Evolutionary conservation across 73 alveolate genomes (phyloP).

Genomic region (Tetrahymena malaccensis): DNA sequence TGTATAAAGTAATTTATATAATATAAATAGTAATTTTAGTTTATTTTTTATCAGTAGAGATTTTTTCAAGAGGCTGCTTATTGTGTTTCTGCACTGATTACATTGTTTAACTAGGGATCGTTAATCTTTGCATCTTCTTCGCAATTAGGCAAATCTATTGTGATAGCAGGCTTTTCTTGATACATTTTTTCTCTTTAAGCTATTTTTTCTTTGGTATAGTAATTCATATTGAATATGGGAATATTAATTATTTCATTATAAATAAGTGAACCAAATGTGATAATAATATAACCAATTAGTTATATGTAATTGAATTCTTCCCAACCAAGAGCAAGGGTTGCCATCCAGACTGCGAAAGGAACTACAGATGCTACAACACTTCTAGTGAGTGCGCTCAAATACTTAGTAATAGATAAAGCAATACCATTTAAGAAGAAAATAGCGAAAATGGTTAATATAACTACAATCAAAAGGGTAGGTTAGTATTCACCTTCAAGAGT

Average conservation of each 20-base stretch:
- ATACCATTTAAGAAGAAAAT: conserved; percentile 65
- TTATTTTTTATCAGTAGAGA: too few species aligned
- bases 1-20: too few species aligned
- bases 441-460: conserved; percentile 33
- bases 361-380: conserved; percentile 70
- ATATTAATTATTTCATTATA: conserved; percentile 62
- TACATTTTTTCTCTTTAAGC: neutral
- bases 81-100: neutral
- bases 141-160: neutral
- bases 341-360: conserved; percentile 75
- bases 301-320: conserved; percentile 73
- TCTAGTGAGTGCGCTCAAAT: conserved; percentile 76
- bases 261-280: conserved; percentile 81
- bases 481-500: conserved; percentile 28
- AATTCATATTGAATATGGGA: neutral
- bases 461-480: conserved; percentile 21
- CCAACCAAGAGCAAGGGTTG: conserved; percentile 60
- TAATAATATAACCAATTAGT: conserved; percentile 74
- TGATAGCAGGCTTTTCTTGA: neutral
- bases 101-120: neutral
- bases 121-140: neutral
- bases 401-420: conserved; percentile 72
- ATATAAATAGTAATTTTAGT: neutral
- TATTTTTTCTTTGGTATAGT: neutral
- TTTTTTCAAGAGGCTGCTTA: neutral